Base-by-base conservation (phyloP, 257 asterid species). In the Handroanthus guayacan region DNA sequence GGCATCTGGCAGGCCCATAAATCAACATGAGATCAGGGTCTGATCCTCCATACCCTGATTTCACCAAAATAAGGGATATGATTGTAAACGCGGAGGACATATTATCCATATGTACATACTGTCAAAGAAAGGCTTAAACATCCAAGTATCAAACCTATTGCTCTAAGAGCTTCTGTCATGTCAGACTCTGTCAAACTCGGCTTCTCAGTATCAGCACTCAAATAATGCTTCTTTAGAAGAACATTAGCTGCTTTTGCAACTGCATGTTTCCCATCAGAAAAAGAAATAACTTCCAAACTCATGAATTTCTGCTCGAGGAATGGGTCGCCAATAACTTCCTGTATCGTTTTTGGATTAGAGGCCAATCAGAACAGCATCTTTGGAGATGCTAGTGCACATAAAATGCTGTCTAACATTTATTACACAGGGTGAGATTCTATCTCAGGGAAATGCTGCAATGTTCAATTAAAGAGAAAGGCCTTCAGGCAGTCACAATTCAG, bases 1-100 rank as follows among this genome's bases (percentile, higher is more conserved):
- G 98, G 87, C 98, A 88, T 88, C 99, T 89, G 70, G 88, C 87
- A 60, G 96, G 97, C 44, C 92, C 99, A 69, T 93, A 95, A 77
- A 95, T 79, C 78, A 95, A 84, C 85, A 95, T 82, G 81, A 95
- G 91, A 82, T 93, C 96, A 25, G 99, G 97, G 37, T 89, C 97
- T 14, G 89, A 78, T 51, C 84, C 89, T 57, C 77, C 85, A 69
- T 80, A 85, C 71, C 99, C 99, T 93, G 81, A 41, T 81, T 75
- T 75, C 80, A 75, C 66, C 78, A 77, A 75, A 74, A 76, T 34
- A 17, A 52, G 18, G 47, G 16, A 16, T 18, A 60, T n/a, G 17
- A 63, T 52, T 41, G 20, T 50, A 62, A 65, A 48, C 38, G 43
- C 56, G 68, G 44, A 63, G 76, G 63, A 16, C 9, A 54, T 14